phyloP scores from a whole-genome alignment of 108 stramenopile species.

The Pseudonitzschia pungens region DNA sequence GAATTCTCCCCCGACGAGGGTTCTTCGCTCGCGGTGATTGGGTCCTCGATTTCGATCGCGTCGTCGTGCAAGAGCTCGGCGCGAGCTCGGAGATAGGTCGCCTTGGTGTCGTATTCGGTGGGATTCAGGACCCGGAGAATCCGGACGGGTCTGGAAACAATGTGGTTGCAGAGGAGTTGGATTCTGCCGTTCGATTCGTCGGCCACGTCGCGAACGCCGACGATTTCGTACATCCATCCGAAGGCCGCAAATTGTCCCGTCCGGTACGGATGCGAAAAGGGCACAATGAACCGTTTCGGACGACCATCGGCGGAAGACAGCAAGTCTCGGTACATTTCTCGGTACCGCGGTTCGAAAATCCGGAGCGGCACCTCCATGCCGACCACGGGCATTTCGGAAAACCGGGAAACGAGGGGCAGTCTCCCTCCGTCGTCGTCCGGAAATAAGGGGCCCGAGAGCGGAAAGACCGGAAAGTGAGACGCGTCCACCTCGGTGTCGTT shows the following conservation, averaged over 20 bases:
- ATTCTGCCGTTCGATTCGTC: constrained; percentile 24
- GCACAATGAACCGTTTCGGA: constrained; percentile 15
- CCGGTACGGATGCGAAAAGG: constrained; percentile 27
- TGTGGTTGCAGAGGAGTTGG: constrained; percentile 21
- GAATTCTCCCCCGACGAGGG: neutral
- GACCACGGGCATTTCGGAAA: constrained; percentile 11
- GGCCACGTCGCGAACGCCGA: constrained; percentile 18
- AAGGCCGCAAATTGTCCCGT: constrained; percentile 19
- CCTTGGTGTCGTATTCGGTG: constrained; percentile 7
- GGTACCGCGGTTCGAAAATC: constrained; percentile 51
- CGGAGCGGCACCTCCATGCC: constrained; percentile 18
- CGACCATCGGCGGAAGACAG: constrained; percentile 7
- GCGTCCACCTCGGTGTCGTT: neutral
- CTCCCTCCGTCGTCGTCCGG: neutral
- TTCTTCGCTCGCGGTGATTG: neutral
- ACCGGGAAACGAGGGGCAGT: constrained; percentile 14
- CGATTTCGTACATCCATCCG: constrained; percentile 26
- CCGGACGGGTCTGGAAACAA: constrained; percentile 16
- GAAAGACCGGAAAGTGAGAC: constrained; percentile 14
- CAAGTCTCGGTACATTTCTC: constrained; percentile 44
- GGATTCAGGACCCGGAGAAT: constrained; percentile 22
- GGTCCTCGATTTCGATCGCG: neutral
- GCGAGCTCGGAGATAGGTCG: constrained; percentile 28
- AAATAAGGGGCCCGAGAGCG: constrained; percentile 20
- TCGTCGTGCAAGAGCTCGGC: neutral